Evolutionary conservation across 306 rosid genomes (phyloP).

Genomic region (Vigna hirtella): DNA sequence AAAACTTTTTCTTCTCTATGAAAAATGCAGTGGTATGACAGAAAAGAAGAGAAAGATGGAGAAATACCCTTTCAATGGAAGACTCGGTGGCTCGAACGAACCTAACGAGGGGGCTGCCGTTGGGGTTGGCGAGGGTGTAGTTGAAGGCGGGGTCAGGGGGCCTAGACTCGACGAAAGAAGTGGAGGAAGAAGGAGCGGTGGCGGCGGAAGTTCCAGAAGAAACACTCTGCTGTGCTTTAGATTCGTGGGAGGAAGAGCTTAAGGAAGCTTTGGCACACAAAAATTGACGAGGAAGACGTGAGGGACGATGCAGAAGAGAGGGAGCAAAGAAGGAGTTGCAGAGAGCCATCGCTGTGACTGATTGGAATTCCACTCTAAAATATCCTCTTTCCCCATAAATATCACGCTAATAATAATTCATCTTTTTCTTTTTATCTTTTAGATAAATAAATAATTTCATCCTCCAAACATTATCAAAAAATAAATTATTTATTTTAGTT

Average conservation of each 20-base stretch:
- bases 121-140: constrained; percentile 58
- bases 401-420: no score
- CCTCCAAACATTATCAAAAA: no score
- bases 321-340: constrained; percentile 51
- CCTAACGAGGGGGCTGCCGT: constrained; percentile 53
- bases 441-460: no score
- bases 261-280: constrained; percentile 55
- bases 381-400: no score
- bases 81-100: constrained; percentile 74
- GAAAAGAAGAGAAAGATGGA: background rate
- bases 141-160: constrained; percentile 52
- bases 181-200: constrained; percentile 35
- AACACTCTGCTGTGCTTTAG: constrained; percentile 50
- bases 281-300: constrained; percentile 36
- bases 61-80: constrained; percentile 78
- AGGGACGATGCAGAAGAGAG: constrained; percentile 47
- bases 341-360: constrained; percentile 63
- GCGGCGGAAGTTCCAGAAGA: constrained; percentile 48
- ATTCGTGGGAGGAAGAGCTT: constrained; percentile 60
- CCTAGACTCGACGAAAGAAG: constrained; percentile 55
- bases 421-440: no score
- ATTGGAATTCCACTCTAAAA: background rate
- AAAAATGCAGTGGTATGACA: background rate
- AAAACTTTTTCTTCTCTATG: no score
- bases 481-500: no score